Evolutionary conservation across 805 yeast species (phyloP), one percentile per base, ranked within the genome.

Genomic region (Tetrapisispora nanseiensis): DNA sequence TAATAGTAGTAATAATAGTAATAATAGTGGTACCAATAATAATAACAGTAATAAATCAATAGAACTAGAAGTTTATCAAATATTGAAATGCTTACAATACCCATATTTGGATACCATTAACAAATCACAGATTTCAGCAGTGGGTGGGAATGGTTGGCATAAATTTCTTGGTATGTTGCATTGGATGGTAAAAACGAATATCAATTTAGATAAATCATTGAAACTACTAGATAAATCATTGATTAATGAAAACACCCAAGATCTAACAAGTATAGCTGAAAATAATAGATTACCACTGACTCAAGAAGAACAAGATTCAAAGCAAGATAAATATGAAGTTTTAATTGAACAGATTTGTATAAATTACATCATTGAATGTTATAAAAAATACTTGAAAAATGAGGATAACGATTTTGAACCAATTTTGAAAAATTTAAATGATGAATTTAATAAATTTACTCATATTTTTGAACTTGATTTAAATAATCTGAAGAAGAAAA

Each of bases 61-160:
- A 27, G 95, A 86, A 48, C 70, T 75, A 37, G 96, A 87, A 47
- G 82, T 86, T 3, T 82, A 79, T 47, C 70, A 74, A 16, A 63
- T 85, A 16, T 64, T 87, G 51, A 80, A 76, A 55, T 70, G 69
- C 29, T 59, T 86, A 46, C 75, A 75, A 38, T 87, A 87, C 53
- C 96, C 97, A 1, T 86, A 81, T 57, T 61, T 86, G 44, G 94
- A 83, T 32, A 68, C 84, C 0, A 78, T 89, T 31, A 84, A 82
- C 59, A 80, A 87, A 54, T 81, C 92, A 1, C 94, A 86, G 56
- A 80, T 87, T 30, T 77, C 87, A 30, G 95, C 95, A 0, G 95
- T 86, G 11, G 95, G 95, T 6, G 95, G 95, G 2, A 78, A 82
- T 38, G 79, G 78, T 50, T 87, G 96, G 96, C 86, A 85, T 11